These are phyloP conservation scores for Panaeolus cyanescens DNA, from an alignment of 768 basidiomycete genomes.

Conservation along the genomic window DNA sequence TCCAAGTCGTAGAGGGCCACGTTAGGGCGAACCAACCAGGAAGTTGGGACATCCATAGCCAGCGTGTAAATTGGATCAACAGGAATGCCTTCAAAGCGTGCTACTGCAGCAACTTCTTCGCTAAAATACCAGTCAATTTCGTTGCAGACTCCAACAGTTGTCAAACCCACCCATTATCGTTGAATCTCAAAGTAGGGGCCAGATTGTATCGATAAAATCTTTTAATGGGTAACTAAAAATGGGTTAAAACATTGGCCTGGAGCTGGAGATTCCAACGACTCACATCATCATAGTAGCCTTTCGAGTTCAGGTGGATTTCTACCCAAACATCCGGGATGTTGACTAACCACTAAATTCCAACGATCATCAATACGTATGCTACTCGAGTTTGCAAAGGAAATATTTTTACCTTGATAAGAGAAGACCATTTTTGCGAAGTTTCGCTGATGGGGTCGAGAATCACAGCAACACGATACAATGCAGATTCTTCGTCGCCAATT, in stretches of 20 bases:
- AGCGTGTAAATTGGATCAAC: slow-evolving; percentile 90
- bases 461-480: slow-evolving; percentile 69
- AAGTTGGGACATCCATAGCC: slow-evolving; percentile 86
- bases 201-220: slow-evolving; percentile 89
- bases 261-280: slow-evolving; percentile 12
- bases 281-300: slow-evolving; percentile 63
- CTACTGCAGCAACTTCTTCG: slow-evolving; percentile 55
- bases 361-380: neutral
- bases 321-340: slow-evolving; percentile 66
- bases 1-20: slow-evolving; percentile 92
- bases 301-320: slow-evolving; percentile 80
- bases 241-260: neutral
- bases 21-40: slow-evolving; percentile 93
- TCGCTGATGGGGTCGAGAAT: slow-evolving; percentile 87
- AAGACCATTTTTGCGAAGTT: slow-evolving; percentile 83
- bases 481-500: slow-evolving; percentile 66
- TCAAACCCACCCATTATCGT: slow-evolving; percentile 64
- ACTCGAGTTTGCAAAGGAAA: neutral
- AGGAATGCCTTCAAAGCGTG: slow-evolving; percentile 74
- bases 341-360: slow-evolving; percentile 54
- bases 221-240: slow-evolving; percentile 78
- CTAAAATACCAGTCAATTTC: too few relatives aligned
- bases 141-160: neutral
- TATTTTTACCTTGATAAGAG: slow-evolving; percentile 64
- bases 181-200: slow-evolving; percentile 56